A percentile compares a stretch with the other conserved stretches of the same genome.
phyloP scores from a whole-genome alignment of 2,329 filamentous ascomycete species.

The Diplodia corticola region DNA sequence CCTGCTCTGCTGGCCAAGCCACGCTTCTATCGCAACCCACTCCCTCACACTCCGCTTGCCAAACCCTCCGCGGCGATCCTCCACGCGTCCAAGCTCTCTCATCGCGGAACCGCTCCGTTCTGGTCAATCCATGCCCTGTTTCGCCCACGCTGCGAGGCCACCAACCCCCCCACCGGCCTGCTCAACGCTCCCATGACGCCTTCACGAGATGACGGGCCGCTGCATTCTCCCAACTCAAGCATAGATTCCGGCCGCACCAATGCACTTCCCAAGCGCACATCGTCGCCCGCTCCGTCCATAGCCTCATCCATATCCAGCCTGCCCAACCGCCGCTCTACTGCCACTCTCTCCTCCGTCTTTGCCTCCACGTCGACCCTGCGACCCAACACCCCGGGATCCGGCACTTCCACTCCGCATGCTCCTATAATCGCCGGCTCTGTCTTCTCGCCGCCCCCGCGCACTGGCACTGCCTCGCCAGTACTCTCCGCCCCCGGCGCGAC shows the following conservation, averaged over 20 bases:
- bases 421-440: slow-evolving; percentile 40
- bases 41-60: not conserved
- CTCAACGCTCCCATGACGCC: slow-evolving; percentile 40
- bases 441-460: slow-evolving; percentile 46
- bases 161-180: slow-evolving; percentile 6
- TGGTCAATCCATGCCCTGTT: slow-evolving; percentile 23
- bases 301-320: slow-evolving; percentile 54
- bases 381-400: slow-evolving; percentile 43
- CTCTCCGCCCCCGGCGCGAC: slow-evolving; percentile 39
- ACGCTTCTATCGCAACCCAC: slow-evolving; percentile 20
- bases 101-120: not conserved
- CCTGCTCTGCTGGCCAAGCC: slow-evolving; percentile 20
- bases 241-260: slow-evolving; percentile 63
- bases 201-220: slow-evolving; percentile 41
- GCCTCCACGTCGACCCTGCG: slow-evolving; percentile 51
- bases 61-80: slow-evolving; percentile 12
- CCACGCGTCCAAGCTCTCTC: slow-evolving; percentile 13
- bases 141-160: slow-evolving; percentile 20
- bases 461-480: slow-evolving; percentile 42
- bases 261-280: slow-evolving; percentile 61
- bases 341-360: slow-evolving; percentile 55
- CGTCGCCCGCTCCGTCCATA: slow-evolving; percentile 51
- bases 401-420: slow-evolving; percentile 46
- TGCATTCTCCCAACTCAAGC: slow-evolving; percentile 41
- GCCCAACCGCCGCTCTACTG: slow-evolving; percentile 55